These are phyloP conservation scores for Talaromyces nanjingensis DNA, from an alignment of 495 filamentous ascomycete species.

Conservation along the genomic window DNA sequence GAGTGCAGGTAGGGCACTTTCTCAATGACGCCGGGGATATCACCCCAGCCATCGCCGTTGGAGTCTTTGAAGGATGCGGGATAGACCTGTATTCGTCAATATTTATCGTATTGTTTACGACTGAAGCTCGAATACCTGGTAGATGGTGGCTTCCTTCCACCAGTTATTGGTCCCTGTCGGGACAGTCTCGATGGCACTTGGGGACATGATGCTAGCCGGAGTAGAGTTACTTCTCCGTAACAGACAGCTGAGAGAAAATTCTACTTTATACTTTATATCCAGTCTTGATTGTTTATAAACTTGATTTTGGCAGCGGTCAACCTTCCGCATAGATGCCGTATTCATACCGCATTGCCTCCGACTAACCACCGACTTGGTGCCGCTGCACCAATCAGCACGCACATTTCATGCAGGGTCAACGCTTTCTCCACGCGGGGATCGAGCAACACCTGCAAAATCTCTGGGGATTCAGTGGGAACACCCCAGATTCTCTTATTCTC, in stretches of 20 bases:
- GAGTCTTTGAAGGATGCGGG: slow-evolving; percentile 41
- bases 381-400: not conserved
- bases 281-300: not conserved
- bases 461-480: not conserved
- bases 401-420: not conserved
- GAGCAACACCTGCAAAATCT: not conserved
- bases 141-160: slow-evolving; percentile 37
- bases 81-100: not conserved
- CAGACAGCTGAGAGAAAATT: not conserved
- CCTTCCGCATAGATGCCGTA: not conserved
- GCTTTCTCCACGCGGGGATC: not conserved
- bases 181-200: slow-evolving; percentile 2
- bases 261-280: not conserved
- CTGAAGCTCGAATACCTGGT: slow-evolving; percentile 41
- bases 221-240: not conserved
- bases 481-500: not conserved
- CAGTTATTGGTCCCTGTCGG: slow-evolving; percentile 14
- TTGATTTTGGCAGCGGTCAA: not conserved
- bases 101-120: not conserved
- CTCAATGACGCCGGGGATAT: slow-evolving; percentile 46
- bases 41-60: slow-evolving; percentile 49
- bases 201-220: slow-evolving; percentile 1
- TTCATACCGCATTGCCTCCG: not conserved
- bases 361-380: not conserved
- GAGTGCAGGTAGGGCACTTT: slow-evolving; percentile 45